Conservation (phyloP, 768 basidiomycete species). For the Atractiella rhizophila region DNA sequence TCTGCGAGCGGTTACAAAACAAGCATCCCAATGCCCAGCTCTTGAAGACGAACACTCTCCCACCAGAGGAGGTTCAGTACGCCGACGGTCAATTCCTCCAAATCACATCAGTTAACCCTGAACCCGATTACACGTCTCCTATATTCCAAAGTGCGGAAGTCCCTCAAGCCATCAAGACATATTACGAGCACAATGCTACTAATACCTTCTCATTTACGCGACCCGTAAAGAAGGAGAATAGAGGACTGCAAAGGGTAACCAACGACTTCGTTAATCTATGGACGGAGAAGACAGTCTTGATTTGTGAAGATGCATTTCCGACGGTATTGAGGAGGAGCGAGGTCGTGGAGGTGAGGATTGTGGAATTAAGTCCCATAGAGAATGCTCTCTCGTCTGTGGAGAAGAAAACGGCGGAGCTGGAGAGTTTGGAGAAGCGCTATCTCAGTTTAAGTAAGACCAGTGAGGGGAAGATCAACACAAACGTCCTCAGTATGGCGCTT, state of each 20-base stretch:
- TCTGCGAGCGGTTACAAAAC: constrained; percentile 67
- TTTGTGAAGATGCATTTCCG: constrained; percentile 36
- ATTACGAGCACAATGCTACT: constrained; percentile 72
- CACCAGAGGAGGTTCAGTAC: constrained; percentile 51
- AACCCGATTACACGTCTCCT: constrained; percentile 43
- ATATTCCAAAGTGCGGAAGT: constrained; percentile 31
- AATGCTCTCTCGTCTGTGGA: constrained; percentile 59
- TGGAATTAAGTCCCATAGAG: constrained; percentile 64
- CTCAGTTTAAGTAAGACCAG: constrained; percentile 34
- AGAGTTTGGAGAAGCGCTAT: constrained; percentile 42
- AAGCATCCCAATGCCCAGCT: constrained; percentile 69
- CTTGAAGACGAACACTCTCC: constrained; percentile 45
- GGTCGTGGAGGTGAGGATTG: constrained; percentile 39
- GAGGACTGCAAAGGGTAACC: background rate
- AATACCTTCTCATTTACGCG: constrained; percentile 55
- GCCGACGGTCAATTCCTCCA: constrained; percentile 67
- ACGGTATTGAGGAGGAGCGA: constrained; percentile 76
- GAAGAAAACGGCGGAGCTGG: constrained; percentile 50
- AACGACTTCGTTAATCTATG: constrained; percentile 25
- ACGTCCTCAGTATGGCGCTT: constrained; percentile 57
- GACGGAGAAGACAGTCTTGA: constrained; percentile 48
- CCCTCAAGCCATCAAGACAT: constrained; percentile 28
- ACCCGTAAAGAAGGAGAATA: constrained; percentile 32
- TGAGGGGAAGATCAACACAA: constrained; percentile 30
- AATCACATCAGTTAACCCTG: constrained; percentile 58